Evolutionary conservation across 192 early-diverging fungal genomes (phyloP).

Genomic region (Pilaira anomala): DNA sequence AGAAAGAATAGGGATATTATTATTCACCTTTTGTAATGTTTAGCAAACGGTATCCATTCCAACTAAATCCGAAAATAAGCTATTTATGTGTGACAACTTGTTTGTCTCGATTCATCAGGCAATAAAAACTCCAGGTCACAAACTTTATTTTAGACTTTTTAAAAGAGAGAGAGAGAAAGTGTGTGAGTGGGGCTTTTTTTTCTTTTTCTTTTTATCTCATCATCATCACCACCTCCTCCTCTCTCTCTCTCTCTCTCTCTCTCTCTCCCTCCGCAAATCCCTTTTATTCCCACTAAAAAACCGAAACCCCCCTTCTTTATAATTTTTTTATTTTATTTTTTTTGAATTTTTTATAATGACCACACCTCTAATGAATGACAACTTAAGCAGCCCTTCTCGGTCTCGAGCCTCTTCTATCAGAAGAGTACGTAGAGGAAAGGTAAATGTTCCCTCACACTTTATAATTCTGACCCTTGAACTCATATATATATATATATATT

Average conservation of each 20-base stretch:
- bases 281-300: background rate
- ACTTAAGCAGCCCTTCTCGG: background rate
- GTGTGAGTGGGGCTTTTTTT: no score
- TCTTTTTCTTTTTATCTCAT: background rate
- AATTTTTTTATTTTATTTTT: background rate
- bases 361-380: background rate
- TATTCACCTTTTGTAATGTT: no score
- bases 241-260: slow-evolving; percentile 3
- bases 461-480: background rate
- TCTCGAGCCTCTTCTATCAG: background rate
- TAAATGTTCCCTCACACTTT: background rate
- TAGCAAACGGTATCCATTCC: no score
- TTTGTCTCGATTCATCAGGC: no score
- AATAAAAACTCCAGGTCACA: no score
- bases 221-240: background rate
- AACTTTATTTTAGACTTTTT: no score
- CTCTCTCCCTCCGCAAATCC: background rate
- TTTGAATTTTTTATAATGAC: slow-evolving; percentile 2
- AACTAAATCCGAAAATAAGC: no score
- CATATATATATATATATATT: background rate
- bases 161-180: no score
- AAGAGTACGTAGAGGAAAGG: background rate
- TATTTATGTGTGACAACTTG: no score
- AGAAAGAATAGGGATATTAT: no score
- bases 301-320: slow-evolving; percentile 1